phyloP scores from a whole-genome alignment of 305 asterid genomes.

The Solanum hybrid region DNA sequence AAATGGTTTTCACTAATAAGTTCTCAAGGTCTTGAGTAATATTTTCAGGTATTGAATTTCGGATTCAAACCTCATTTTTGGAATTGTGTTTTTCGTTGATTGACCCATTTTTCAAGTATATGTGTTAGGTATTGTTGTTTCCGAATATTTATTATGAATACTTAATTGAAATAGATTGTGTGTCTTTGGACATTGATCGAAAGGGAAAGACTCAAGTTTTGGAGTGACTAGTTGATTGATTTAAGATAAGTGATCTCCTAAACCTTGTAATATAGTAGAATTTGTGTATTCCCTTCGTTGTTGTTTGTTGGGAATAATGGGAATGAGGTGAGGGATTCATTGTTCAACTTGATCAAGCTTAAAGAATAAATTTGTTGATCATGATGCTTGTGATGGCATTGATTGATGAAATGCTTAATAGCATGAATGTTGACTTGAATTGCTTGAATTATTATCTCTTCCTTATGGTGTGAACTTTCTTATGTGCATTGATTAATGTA shows the following conservation, averaged over 20 bases:
- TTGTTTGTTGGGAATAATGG: not conserved
- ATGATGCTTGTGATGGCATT: not conserved
- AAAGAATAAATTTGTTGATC: not conserved
- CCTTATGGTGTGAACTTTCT: not conserved
- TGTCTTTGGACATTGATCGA: not conserved
- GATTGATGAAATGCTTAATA: not conserved
- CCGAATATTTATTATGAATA: not conserved
- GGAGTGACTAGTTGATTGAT: not conserved
- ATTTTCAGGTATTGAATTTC: not conserved
- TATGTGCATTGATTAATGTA: not conserved
- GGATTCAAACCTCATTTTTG: not conserved
- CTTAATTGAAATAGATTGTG: not conserved
- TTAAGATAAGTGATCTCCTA: not conserved
- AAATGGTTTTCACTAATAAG: not conserved
- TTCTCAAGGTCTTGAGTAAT: not conserved
- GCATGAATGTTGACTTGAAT: not conserved
- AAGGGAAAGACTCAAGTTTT: not conserved
- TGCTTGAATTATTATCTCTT: not conserved
- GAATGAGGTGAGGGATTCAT: not conserved
- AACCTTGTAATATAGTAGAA: not conserved
- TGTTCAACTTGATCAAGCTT: not conserved
- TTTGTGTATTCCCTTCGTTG: not conserved
- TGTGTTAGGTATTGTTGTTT: not conserved
- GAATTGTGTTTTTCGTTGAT: not conserved
- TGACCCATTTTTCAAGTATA: not conserved